A percentile compares a stretch with the other conserved stretches of the same genome.
These are phyloP conservation scores for Pigoraptor vietnamica DNA, from an alignment of 78 protist genomes.

Conservation along the genomic window DNA sequence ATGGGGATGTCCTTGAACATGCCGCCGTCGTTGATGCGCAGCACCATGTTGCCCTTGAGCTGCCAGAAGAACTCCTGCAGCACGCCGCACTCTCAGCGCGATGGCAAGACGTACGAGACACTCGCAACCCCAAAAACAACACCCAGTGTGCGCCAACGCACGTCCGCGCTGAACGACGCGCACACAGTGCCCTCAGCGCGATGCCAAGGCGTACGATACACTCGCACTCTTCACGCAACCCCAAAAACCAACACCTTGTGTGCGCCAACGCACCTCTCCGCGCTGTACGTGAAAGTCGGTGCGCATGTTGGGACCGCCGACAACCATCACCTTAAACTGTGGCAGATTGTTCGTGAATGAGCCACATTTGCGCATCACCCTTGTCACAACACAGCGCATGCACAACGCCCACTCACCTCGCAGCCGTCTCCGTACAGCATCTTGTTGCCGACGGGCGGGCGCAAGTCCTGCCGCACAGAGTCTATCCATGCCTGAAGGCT, in stretches of 20 bases:
- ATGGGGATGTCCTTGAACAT: constrained; percentile 23
- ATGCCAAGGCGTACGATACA: background rate
- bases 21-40: background rate
- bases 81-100: background rate
- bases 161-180: background rate
- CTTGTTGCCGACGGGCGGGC: background rate
- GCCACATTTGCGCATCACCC: too few relatives aligned
- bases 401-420: background rate
- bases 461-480: background rate
- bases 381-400: background rate
- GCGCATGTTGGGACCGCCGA: constrained; percentile 61
- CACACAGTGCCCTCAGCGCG: background rate
- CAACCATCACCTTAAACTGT: constrained; percentile 44
- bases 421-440: background rate
- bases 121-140: too few relatives aligned
- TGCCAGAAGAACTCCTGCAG: constrained; percentile 35
- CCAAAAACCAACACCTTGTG: background rate
- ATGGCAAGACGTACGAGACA: background rate
- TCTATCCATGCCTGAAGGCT: background rate
- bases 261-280: constrained; percentile 8
- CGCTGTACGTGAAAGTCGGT: constrained; percentile 55
- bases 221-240: too few relatives aligned
- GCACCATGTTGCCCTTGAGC: constrained; percentile 51
- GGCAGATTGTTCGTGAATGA: background rate
- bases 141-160: background rate